Conservation (phyloP, 768 basidiomycete genomes). For the Suillus ampliporus region DNA sequence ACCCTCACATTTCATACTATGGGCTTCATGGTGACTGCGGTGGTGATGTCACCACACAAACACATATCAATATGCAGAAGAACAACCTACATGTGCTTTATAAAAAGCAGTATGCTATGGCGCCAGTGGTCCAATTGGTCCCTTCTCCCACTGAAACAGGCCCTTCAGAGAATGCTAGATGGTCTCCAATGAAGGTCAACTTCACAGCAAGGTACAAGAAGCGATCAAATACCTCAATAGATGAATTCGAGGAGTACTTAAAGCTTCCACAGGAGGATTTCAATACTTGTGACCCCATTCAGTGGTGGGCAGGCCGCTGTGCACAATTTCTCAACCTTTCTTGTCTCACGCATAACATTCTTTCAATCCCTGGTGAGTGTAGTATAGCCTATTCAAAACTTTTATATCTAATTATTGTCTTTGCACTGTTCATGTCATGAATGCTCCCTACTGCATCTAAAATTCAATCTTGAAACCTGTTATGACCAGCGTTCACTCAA, state of each 20-base stretch:
- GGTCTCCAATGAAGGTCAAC: not conserved
- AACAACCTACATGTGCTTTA: not conserved
- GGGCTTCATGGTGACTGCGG: not conserved
- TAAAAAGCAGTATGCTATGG: not conserved
- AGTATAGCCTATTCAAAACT: not conserved
- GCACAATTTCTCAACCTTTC: not conserved
- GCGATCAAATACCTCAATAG: not conserved
- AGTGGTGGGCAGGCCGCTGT: not conserved
- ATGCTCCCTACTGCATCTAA: too few relatives aligned
- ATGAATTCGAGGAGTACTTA: not conserved
- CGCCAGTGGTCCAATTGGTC: not conserved
- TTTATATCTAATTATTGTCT: not conserved
- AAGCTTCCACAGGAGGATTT: not conserved
- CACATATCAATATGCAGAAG: not conserved
- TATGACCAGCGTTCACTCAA: too few relatives aligned
- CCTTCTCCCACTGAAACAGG: not conserved
- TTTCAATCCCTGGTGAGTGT: not conserved
- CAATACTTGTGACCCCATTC: not conserved
- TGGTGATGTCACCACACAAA: not conserved
- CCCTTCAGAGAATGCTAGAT: not conserved
- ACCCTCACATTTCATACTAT: not conserved
- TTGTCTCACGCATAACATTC: not conserved
- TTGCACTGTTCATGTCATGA: too few relatives aligned
- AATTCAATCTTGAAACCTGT: too few relatives aligned
- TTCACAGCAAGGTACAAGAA: not conserved